Evolutionary conservation across 1,284 basidiomycete species (phyloP), one percentile per base, ranked within the genome.

Genomic region (Flammula alnicola): DNA sequence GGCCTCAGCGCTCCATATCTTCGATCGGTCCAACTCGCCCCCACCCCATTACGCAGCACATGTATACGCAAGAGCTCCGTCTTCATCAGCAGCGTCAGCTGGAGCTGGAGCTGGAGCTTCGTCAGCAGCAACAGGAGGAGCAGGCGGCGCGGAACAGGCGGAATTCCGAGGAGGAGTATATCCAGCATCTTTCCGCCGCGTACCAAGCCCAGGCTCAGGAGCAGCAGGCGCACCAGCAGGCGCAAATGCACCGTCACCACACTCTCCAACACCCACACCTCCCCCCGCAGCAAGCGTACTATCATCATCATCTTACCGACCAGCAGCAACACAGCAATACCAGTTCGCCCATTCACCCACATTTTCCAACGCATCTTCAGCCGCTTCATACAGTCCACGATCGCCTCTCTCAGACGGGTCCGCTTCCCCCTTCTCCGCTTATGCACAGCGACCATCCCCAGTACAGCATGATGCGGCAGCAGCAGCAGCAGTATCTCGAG

Each of bases 1-100:
- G n/a, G 30, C n/a, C 27, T 38, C 20, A 30, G 33, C 25, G 53
- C 64, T 72, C 62, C 64, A 62, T 52, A 57, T 71, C 63, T 57
- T 61, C 58, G 69, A 71, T 62, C 51, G 56, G 23, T n/a, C 39
- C 12, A 22, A 25, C 16, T 26, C 25, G 2, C 17, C 17, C 32
- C 32, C 29, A 17, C 25, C 14, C 9, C 29, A 51, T n/a, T n/a
- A n/a, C n/a, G 22, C 22, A 17, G n/a, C 37, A 46, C 22, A 17
- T 36, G 41, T 55, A 50, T 53, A 49, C 46, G 52, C 36, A 39
- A 40, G 52, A 54, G 27, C 52, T 53, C 25, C 39, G 43, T n/a
- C 47, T 50, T 47, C 54, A 52, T 32, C 51, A 52, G 44, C 37
- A 41, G 37, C 33, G 19, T 31, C 51, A 48, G 32, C 40, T 37